Conservation (phyloP, 108 stramenopile genomes). For the Pseudonitzschia pungens region DNA sequence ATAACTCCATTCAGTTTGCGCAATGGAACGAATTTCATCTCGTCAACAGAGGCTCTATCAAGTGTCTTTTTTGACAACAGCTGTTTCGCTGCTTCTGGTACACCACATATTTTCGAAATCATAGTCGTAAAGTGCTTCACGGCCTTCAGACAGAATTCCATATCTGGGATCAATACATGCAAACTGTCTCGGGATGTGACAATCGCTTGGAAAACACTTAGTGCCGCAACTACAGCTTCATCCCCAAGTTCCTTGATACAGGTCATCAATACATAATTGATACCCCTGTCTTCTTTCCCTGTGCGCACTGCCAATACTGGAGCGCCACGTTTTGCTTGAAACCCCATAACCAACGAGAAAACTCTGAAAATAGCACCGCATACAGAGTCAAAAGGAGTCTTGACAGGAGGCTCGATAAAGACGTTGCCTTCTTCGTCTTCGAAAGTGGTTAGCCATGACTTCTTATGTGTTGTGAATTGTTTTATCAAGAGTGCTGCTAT, state of each 20-base stretch:
- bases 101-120: slow-evolving; percentile 25
- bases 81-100: slow-evolving; percentile 30
- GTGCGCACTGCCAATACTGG: slow-evolving; percentile 12
- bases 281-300: slow-evolving; percentile 22
- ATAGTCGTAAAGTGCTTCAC: slow-evolving; percentile 49
- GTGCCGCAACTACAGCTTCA: slow-evolving; percentile 50
- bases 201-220: slow-evolving; percentile 70
- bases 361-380: slow-evolving; percentile 48
- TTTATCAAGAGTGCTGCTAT: slow-evolving; percentile 51
- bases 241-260: slow-evolving; percentile 71
- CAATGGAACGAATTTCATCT: slow-evolving; percentile 27
- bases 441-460: slow-evolving; percentile 21
- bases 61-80: slow-evolving; percentile 22
- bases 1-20: slow-evolving; percentile 19
- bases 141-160: slow-evolving; percentile 56
- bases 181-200: slow-evolving; percentile 51
- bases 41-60: slow-evolving; percentile 14
- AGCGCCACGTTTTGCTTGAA: slow-evolving; percentile 27
- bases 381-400: slow-evolving; percentile 43
- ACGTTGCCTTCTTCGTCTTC: slow-evolving; percentile 29
- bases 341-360: slow-evolving; percentile 31
- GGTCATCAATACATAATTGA: slow-evolving; percentile 43
- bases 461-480: slow-evolving; percentile 27
- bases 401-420: slow-evolving; percentile 33
- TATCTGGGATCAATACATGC: slow-evolving; percentile 52